Evolutionary conservation across 2,329 filamentous ascomycete species (phyloP), one percentile per base, ranked within the genome.

Genomic region (Fusarium xyrophilum): DNA sequence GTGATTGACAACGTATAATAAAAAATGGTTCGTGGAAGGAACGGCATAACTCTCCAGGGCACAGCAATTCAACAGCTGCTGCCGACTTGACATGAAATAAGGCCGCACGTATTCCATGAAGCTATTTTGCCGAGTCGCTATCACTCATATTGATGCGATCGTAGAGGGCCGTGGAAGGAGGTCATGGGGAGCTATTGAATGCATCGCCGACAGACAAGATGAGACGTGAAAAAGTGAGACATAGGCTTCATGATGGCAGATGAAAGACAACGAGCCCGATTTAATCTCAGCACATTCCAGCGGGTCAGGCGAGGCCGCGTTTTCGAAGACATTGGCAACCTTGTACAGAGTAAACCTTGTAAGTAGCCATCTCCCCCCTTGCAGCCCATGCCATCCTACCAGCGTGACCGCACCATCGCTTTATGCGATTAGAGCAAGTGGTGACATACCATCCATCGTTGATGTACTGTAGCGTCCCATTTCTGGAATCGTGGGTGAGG

Each of bases 231-330:
- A 40, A 43, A 56, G 27, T 70, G 58, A 68, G 65, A 69, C 61
- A 68, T 25, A 30, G 42, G 33, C 51, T 51, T 56, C 51, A 54
- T 42, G 65, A 54, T 54, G 50, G 19, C 11, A 59, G 33, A 54
- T 39, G 33, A 25, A 62, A 54, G 55, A 58, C 47, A 61, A 46
- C 48, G 55, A 40, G 47, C 28, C 50, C 56, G 61, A 30, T n/a
- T 32, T 39, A 58, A 69, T 66, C 61, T 68, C 48, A 53, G 35
- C 35, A 25, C 66, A 69, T 68, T 68, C 66, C 65, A 48, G 43
- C 35, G 27, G 32, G 42, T 53, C 51, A 52, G 43, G 28, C 36
- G 21, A 43, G 52, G 42, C 43, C 46, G 47, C 28, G 47, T 47
- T 36, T 53, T 53, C 30, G 39, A 55, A 52, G 47, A 43, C 61